Conservation (phyloP, 371 early-diverging fungal species). For the Lichtheimia ramosa region DNA sequence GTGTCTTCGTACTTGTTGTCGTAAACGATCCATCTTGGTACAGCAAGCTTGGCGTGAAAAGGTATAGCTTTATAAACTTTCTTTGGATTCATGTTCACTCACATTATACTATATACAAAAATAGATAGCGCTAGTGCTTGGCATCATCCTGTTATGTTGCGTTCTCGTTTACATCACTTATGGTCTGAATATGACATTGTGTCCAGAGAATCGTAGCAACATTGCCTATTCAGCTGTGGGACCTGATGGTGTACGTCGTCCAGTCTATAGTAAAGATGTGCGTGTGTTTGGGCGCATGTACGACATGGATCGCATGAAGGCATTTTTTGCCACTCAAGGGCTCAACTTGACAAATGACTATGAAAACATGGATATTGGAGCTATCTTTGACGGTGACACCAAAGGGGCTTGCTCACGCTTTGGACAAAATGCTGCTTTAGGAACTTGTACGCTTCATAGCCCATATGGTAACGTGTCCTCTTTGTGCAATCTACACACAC, state of each 20-base stretch:
- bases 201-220: constrained; percentile 26
- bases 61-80: constrained; percentile 25
- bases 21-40: constrained; percentile 39
- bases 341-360: constrained; percentile 45
- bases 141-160: constrained; percentile 62
- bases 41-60: constrained; percentile 76
- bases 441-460: constrained; percentile 33
- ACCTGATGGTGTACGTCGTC: constrained; percentile 21
- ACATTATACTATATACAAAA: not conserved
- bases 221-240: constrained; percentile 28
- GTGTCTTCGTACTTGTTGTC: constrained; percentile 47
- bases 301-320: constrained; percentile 33
- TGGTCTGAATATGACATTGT: constrained; percentile 53
- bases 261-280: constrained; percentile 35
- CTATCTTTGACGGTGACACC: constrained; percentile 51
- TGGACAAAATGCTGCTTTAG: constrained; percentile 21
- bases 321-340: constrained; percentile 32
- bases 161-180: constrained; percentile 69
- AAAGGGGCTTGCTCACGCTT: constrained; percentile 25
- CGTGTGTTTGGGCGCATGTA: constrained; percentile 52
- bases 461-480: constrained; percentile 40
- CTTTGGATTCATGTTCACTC: not conserved
- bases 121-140: constrained; percentile 67
- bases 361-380: constrained; percentile 46
- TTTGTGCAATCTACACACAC: constrained; percentile 10